Evolutionary conservation across 495 filamentous ascomycete species (phyloP), one percentile per base, ranked within the genome.

Genomic region (Bombardia bombarda): DNA sequence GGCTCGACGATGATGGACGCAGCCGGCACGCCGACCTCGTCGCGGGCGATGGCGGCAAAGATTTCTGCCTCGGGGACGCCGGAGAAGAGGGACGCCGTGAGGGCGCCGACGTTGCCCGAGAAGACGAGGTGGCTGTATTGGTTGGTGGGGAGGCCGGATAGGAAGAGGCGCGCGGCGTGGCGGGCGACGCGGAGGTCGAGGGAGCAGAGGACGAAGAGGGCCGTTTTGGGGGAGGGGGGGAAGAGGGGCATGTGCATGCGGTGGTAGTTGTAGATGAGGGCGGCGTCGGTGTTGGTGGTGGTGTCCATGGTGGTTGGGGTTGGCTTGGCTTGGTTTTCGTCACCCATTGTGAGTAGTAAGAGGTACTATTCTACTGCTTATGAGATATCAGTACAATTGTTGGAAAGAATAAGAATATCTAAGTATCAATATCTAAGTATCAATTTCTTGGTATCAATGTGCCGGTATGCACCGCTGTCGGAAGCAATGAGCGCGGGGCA

Each of bases 181-280:
- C 43, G 39, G 28, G 64, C 62, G 13, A 67, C 56, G 42, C 62
- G 64, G 1, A 50, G 55, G 47, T 65, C 64, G 36, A 64, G 60
- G 38, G 55, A 61, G 47, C 62, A 65, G n/a, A 67, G 49, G 41
- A 53, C 54, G 53, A 67, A 67, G 32, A 65, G 53, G 21, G 62
- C 52, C 17, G 25, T 18, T 3, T 20, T 6, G 8, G 34, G 22
- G 37, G 53, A 50, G 13, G 57, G 47, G 14, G 48, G 52, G 7
- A 43, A 34, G 16, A 60, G 49, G 5, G 52, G 13, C 42, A 56
- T 47, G 45, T 46, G 44, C 45, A 67, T 47, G 23, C 56, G 62
- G 49, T 67, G 64, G 44, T 65, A 67, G 43, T 63, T 55, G 47
- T 65, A 67, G n/a, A 67, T 37, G 2, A 46, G 38, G 31, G 54